A percentile compares a stretch with the other conserved stretches of the same genome.
Evolutionary conservation across 163 green algal genomes (phyloP).

Genomic region (Coccomyxa subellipsoidea): DNA sequence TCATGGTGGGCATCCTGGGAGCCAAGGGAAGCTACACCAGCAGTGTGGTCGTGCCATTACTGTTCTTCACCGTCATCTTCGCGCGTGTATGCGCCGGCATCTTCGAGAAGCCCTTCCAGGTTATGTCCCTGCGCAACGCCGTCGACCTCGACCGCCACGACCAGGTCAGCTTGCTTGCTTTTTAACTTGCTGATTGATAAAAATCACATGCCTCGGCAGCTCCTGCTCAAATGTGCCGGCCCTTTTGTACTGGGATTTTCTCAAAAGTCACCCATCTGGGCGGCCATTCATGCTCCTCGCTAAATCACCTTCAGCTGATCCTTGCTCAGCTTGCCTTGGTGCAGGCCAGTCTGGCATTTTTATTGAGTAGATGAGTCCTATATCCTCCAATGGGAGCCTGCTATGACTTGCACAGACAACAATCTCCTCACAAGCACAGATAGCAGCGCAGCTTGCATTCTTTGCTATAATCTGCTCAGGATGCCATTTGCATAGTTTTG

Average conservation of each 20-base stretch:
- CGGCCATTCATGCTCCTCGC: background rate
- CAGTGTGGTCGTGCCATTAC: constrained; percentile 21
- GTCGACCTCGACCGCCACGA: constrained; percentile 29
- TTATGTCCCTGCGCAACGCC: constrained; percentile 28
- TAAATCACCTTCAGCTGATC: background rate
- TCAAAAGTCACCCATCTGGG: too few relatives aligned
- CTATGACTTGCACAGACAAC: too few relatives aligned
- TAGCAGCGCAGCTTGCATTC: too few relatives aligned
- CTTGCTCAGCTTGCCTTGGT: background rate
- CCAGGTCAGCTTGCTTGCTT: constrained; percentile 16
- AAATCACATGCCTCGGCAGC: too few relatives aligned
- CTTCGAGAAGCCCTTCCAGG: constrained; percentile 23
- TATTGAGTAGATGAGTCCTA: too few relatives aligned
- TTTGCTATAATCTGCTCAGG: too few relatives aligned
- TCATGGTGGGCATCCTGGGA: constrained; percentile 40
- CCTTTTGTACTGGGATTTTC: too few relatives aligned
- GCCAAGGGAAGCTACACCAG: constrained; percentile 41
- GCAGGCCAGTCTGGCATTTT: background rate
- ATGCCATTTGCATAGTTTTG: too few relatives aligned
- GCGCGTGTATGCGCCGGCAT: background rate
- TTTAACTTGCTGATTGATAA: too few relatives aligned
- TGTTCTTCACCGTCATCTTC: constrained; percentile 42
- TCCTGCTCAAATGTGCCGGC: too few relatives aligned
- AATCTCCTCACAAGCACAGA: too few relatives aligned
- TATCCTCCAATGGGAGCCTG: too few relatives aligned